Conservation (phyloP, 495 filamentous ascomycete genomes). For the Neurospora sublineolata region DNA sequence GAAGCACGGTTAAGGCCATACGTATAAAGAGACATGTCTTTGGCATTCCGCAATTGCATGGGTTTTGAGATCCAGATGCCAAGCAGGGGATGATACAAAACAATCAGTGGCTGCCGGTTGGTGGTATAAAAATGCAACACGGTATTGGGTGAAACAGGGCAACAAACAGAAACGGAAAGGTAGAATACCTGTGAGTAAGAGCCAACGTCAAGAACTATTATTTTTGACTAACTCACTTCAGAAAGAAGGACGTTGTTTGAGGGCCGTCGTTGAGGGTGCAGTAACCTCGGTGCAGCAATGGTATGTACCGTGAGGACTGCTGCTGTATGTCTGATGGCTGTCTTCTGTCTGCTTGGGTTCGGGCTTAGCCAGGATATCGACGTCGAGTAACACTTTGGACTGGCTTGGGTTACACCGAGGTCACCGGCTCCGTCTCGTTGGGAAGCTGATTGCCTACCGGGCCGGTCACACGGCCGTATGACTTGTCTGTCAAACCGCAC, state of each 20-base stretch:
- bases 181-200: not conserved
- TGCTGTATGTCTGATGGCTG: not conserved
- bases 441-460: not conserved
- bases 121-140: not conserved
- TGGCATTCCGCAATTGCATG: not conserved
- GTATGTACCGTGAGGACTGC: not conserved
- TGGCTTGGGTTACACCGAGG: not conserved
- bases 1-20: not conserved
- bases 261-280: not conserved
- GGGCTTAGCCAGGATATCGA: not conserved
- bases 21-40: not conserved
- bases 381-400: not conserved
- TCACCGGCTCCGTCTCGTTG: not conserved
- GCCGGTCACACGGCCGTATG: not conserved
- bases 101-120: not conserved
- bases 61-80: not conserved
- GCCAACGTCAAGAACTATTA: not conserved
- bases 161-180: not conserved
- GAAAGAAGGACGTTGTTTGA: not conserved
- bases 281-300: not conserved
- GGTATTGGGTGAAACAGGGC: not conserved
- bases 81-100: not conserved
- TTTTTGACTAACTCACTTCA: not conserved
- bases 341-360: not conserved
- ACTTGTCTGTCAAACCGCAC: constrained; percentile 12